phyloP scores from a whole-genome alignment of 2,329 filamentous ascomycete species.

The Scytalidium lignicola region DNA sequence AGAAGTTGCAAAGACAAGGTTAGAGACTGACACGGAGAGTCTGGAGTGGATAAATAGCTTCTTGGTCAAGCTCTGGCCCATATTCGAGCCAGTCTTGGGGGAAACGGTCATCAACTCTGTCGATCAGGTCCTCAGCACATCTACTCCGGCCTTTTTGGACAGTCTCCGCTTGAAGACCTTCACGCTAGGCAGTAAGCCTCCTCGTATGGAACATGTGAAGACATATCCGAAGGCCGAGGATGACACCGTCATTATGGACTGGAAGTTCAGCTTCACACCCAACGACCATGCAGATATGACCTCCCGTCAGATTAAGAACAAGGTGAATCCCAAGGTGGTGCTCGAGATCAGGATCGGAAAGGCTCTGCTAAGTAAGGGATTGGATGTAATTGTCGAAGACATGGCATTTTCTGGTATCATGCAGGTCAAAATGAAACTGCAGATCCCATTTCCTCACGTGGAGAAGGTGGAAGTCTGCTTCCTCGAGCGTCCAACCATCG shows the following conservation, averaged over 20 bases:
- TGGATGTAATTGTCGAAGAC: slow-evolving; percentile 96
- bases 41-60: slow-evolving; percentile 99
- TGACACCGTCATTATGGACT: slow-evolving; percentile 97
- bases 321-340: slow-evolving; percentile 94
- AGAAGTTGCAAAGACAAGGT: slow-evolving; percentile 77
- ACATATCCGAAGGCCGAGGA: slow-evolving; percentile 95
- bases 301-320: slow-evolving; percentile 81
- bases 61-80: slow-evolving; percentile 98
- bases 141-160: slow-evolving; percentile 88
- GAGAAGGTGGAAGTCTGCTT: slow-evolving; percentile 95
- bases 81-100: slow-evolving; percentile 90
- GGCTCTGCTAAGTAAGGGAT: slow-evolving; percentile 91
- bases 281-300: slow-evolving; percentile 94
- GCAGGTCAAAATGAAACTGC: slow-evolving; percentile 95
- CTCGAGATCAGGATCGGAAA: slow-evolving; percentile 93
- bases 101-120: slow-evolving; percentile 90
- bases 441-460: slow-evolving; percentile 91
- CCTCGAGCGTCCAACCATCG: slow-evolving; percentile 79
- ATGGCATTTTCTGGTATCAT: slow-evolving; percentile 95
- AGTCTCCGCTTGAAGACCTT: slow-evolving; percentile 92
- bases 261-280: slow-evolving; percentile 99
- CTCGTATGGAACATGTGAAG: slow-evolving; percentile 95
- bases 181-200: slow-evolving; percentile 89
- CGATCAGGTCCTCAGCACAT: slow-evolving; percentile 89
- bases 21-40: slow-evolving; percentile 88